Percentiles rank a stretch among this genome's conserved stretches.
These are phyloP conservation scores for Saccharomycopsis sp. DNA, from an alignment of 805 yeast genomes.

Conservation along the genomic window DNA sequence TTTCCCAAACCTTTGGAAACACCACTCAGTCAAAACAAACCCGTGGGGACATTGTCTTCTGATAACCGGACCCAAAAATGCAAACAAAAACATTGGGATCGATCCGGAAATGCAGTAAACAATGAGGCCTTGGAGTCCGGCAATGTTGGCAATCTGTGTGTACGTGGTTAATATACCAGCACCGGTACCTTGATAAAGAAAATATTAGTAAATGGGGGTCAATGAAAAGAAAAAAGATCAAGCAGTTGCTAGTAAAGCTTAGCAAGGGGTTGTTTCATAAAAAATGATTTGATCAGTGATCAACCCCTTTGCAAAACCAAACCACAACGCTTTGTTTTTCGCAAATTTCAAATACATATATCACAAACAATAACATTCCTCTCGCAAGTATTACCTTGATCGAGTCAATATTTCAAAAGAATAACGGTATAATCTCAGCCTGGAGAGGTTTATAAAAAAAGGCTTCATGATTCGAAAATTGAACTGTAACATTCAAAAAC, in stretches of 20 bases:
- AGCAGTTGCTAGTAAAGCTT: no score
- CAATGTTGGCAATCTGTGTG: constrained; percentile 74
- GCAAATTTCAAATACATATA: not conserved
- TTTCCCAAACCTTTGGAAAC: constrained; percentile 69
- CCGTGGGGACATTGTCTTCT: constrained; percentile 79
- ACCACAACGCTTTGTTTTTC: no score
- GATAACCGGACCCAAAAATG: constrained; percentile 72
- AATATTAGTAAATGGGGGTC: no score
- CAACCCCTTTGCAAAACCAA: not conserved
- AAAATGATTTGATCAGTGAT: no score
- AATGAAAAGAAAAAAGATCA: no score
- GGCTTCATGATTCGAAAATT: no score
- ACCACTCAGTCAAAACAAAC: constrained; percentile 91
- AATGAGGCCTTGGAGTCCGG: constrained; percentile 81
- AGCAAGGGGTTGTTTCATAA: no score
- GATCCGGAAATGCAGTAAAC: constrained; percentile 77
- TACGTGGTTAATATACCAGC: constrained; percentile 82
- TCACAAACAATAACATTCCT: constrained; percentile 35
- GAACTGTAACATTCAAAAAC: no score
- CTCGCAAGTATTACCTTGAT: constrained; percentile 79
- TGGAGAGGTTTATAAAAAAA: no score
- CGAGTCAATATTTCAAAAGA: no score
- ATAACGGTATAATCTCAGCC: constrained; percentile 72
- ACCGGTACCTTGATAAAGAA: no score
- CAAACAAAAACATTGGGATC: constrained; percentile 77